Evolutionary conservation across 352 stramenopile species (phyloP), one percentile per base, ranked within the genome.

Genomic region (Halophytophthora batemanensis): DNA sequence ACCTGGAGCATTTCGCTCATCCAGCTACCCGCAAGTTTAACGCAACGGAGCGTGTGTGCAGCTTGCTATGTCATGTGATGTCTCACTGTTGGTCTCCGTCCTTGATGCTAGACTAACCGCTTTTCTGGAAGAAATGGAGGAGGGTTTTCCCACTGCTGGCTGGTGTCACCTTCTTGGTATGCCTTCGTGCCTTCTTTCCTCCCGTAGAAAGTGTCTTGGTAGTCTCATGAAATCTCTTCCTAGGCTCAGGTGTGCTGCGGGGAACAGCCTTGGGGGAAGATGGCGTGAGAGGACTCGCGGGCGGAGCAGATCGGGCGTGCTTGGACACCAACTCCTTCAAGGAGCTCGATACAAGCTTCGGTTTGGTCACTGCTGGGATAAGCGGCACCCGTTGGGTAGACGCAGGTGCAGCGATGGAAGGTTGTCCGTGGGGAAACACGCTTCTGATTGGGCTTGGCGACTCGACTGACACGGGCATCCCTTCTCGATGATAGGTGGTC

Each of bases 121-220:
- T 31, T 31, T 69, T 71, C 40, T 66, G 53, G 48, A 83, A 83
- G 28, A 83, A 82, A n/a, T 75, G 50, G 12, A 86, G 52, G 22
- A 86, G 37, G 2, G 72, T 82, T 13, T 64, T 50, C 28, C 48
- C 50, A 34, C 53, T 36, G 34, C 35, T 34, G 39, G 44, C 29
- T 37, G 40, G 40, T 48, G 39, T 12, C 43, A 48, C 29, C 53
- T 70, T 50, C 21, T 40, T 22, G 14, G 31, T 36, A 17, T 57
- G 48, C 39, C 35, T 33, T 39, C 38, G 37, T 14, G 22, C 22
- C 44, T 62, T 65, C 14, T 42, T 47, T 46, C 50, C 37, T 43
- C 44, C 62, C 18, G 13, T 66, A 33, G 36, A 17, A 29, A 34
- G 34, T 38, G 46, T 34, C 34, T 64, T 66, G 25, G 34, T 36